Conservation (phyloP, 1,284 basidiomycete genomes). For the Rhodotorula sp. region DNA sequence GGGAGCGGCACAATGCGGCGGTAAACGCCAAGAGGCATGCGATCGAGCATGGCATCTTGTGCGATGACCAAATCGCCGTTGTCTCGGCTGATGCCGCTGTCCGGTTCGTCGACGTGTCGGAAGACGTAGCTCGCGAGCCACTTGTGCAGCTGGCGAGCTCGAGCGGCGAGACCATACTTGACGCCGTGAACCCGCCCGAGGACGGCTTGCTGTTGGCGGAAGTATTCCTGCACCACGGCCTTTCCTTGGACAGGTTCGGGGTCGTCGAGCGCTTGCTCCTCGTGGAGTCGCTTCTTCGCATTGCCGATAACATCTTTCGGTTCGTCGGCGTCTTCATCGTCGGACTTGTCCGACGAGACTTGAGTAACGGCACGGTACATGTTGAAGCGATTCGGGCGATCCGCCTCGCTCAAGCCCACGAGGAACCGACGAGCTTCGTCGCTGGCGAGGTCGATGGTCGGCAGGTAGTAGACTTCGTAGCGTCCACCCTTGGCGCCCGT, state of each 20-base stretch:
- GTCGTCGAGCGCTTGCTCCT: neutral
- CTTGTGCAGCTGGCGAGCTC: conserved; percentile 65
- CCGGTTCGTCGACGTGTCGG: conserved; percentile 48
- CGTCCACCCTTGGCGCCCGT: conserved; percentile 50
- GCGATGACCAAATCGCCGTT: conserved; percentile 56
- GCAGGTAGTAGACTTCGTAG: conserved; percentile 43
- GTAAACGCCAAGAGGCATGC: conserved; percentile 61
- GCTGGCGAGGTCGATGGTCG: conserved; percentile 20
- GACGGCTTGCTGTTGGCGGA: conserved; percentile 64
- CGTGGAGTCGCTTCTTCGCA: neutral
- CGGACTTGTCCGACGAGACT: neutral
- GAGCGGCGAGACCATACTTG: conserved; percentile 61
- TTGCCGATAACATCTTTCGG: neutral
- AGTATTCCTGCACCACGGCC: conserved; percentile 58
- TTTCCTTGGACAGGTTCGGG: conserved; percentile 52
- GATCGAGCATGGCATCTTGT: conserved; percentile 59
- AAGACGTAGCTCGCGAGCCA: conserved; percentile 50
- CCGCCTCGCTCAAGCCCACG: neutral
- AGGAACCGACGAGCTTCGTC: conserved; percentile 19
- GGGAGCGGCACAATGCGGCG: conserved; percentile 62
- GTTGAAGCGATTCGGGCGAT: neutral
- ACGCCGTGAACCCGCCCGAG: conserved; percentile 67
- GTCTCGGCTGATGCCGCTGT: conserved; percentile 56
- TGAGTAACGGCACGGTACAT: neutral
- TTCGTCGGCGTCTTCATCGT: neutral